A percentile compares a stretch with the other conserved stretches of the same genome.
Conservation (phyloP, 1,284 basidiomycete genomes). For the Takashimella tepidaria region DNA sequence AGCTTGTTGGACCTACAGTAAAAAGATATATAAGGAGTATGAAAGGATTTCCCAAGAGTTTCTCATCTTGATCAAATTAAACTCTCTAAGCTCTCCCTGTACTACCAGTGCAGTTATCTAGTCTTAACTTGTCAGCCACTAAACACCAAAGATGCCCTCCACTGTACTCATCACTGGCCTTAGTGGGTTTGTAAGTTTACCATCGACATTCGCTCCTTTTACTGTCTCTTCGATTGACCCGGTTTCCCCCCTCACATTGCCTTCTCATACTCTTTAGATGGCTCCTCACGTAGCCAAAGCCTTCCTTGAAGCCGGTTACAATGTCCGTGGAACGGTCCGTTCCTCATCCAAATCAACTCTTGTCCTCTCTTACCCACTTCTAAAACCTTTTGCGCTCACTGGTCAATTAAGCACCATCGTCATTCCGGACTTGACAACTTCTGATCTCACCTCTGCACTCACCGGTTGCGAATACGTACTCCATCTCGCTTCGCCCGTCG, state of each 20-base stretch:
- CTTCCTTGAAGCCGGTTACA: conserved; percentile 36
- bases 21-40: no score
- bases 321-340: conserved; percentile 59
- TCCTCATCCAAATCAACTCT: conserved; percentile 51
- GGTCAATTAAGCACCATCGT: not conserved
- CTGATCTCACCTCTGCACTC: not conserved
- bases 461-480: not conserved
- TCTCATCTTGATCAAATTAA: not conserved
- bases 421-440: not conserved
- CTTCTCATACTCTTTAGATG: not conserved
- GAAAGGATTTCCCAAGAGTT: not conserved
- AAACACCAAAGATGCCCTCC: not conserved
- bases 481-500: not conserved
- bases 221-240: not conserved
- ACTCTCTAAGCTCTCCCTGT: not conserved
- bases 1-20: no score
- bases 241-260: not conserved
- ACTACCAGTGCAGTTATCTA: not conserved
- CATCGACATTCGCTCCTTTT: not conserved
- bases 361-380: not conserved
- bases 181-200: not conserved
- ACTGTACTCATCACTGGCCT: not conserved
- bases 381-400: not conserved
- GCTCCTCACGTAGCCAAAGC: conserved; percentile 6
- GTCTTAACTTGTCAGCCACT: conserved; percentile 1